Evolutionary conservation across 495 filamentous ascomycete genomes (phyloP).

Genomic region (Amorphotheca resinae): DNA sequence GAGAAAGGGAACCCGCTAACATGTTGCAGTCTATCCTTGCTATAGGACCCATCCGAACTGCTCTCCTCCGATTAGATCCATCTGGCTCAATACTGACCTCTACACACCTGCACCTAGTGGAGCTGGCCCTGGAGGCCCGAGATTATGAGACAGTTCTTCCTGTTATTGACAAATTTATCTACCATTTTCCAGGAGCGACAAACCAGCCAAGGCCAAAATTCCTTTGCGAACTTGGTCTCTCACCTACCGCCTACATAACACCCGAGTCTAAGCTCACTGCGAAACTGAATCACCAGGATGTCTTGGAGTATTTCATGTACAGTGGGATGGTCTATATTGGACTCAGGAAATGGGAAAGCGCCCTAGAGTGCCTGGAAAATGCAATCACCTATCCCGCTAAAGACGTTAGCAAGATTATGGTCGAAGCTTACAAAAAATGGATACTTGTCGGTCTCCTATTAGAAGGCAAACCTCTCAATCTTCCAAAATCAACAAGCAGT

Average conservation of each 20-base stretch:
- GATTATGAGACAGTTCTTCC: constrained; percentile 45
- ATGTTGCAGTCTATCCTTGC: constrained; percentile 27
- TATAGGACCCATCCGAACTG: constrained; percentile 45
- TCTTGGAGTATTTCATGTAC: constrained; percentile 69
- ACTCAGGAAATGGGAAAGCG: constrained; percentile 56
- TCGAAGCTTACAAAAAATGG: constrained; percentile 92
- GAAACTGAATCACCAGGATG: constrained; percentile 40
- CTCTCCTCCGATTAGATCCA: constrained; percentile 62
- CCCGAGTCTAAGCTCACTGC: constrained; percentile 42
- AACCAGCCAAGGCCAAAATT: constrained; percentile 21
- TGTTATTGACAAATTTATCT: constrained; percentile 55
- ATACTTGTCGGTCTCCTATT: constrained; percentile 63
- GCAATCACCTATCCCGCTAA: constrained; percentile 52
- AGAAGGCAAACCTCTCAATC: constrained; percentile 47
- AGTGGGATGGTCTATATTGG: constrained; percentile 70
- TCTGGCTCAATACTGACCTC: constrained; percentile 58
- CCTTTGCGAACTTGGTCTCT: constrained; percentile 16
- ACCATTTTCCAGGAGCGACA: constrained; percentile 43
- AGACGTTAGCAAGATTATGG: constrained; percentile 61
- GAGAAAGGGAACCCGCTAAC: background rate
- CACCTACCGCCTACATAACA: constrained; percentile 37
- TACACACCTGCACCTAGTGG: constrained; percentile 48
- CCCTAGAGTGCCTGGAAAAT: constrained; percentile 55
- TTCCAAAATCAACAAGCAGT: constrained; percentile 25
- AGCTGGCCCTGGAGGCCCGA: constrained; percentile 43